Evolutionary conservation across 345 rosid species (phyloP).

Genomic region (Salix koriyanagi): DNA sequence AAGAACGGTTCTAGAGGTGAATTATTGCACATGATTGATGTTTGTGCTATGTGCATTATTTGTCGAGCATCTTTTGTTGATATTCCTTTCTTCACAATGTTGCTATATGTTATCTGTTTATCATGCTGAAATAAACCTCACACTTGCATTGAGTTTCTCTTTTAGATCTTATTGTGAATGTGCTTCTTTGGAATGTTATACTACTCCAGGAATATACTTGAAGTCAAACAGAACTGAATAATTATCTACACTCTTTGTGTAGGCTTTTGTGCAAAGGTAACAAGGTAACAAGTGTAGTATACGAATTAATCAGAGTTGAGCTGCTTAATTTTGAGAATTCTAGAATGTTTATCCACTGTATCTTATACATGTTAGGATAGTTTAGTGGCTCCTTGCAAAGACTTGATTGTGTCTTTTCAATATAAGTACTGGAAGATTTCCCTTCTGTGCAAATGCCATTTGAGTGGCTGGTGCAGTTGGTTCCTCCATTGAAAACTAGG

Average conservation of each 20-base stretch:
- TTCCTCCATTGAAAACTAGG: conserved; percentile 76
- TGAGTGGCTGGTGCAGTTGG: conserved; percentile 91
- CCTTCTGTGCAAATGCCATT: conserved; percentile 90
- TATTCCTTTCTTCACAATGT: neutral
- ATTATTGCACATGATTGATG: conserved; percentile 5
- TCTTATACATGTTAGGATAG: neutral
- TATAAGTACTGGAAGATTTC: conserved; percentile 85
- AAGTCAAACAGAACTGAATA: too few relatives aligned
- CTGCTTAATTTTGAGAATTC: neutral
- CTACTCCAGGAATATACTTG: too few relatives aligned
- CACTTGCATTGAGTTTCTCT: too few relatives aligned
- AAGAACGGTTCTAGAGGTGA: conserved; percentile 87
- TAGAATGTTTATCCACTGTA: neutral
- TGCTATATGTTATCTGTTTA: neutral
- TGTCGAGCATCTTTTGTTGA: neutral
- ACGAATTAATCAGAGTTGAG: neutral
- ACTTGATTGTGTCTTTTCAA: conserved; percentile 11
- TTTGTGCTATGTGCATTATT: conserved; percentile 4
- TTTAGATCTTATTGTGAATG: too few relatives aligned
- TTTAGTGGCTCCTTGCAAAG: neutral
- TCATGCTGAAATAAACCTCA: neutral
- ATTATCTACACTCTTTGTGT: neutral
- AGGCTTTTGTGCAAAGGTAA: neutral
- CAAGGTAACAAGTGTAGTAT: too few relatives aligned
- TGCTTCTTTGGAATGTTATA: too few relatives aligned